Evolutionary conservation across 2,329 filamentous ascomycete genomes (phyloP).

Genomic region (Botrytis fabae): DNA sequence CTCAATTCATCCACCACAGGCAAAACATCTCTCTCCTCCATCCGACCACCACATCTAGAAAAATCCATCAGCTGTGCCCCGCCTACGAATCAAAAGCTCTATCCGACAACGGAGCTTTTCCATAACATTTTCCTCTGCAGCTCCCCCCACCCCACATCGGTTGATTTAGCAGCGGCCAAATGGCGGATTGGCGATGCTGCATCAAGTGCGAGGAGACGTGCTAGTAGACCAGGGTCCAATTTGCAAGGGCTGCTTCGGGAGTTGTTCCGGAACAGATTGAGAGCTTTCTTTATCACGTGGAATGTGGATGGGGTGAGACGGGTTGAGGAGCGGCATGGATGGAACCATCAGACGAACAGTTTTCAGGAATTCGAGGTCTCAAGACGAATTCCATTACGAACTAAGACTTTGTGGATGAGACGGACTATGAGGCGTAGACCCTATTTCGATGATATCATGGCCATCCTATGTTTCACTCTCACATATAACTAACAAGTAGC

Average conservation of each 20-base stretch:
- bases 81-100: not conserved
- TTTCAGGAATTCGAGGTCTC: not conserved
- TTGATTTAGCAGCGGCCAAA: conserved; percentile 8
- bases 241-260: not conserved
- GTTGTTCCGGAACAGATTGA: not conserved
- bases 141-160: conserved; percentile 1
- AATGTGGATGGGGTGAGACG: not conserved
- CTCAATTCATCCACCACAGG: not conserved
- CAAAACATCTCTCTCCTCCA: not conserved
- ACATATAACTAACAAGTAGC: not conserved
- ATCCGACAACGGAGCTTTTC: conserved; percentile 13
- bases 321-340: not conserved
- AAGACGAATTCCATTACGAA: not conserved
- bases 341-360: not conserved
- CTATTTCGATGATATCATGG: not conserved
- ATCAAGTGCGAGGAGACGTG: not conserved
- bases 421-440: not conserved
- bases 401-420: not conserved
- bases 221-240: not conserved
- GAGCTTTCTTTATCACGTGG: not conserved
- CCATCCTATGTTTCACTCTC: not conserved
- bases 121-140: not conserved
- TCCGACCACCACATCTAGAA: not conserved
- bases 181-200: not conserved
- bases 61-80: conserved; percentile 8